Evolutionary conservation across 805 yeast species (phyloP), one percentile per base, ranked within the genome.

Genomic region (Kurtzmaniella cleridarum): DNA sequence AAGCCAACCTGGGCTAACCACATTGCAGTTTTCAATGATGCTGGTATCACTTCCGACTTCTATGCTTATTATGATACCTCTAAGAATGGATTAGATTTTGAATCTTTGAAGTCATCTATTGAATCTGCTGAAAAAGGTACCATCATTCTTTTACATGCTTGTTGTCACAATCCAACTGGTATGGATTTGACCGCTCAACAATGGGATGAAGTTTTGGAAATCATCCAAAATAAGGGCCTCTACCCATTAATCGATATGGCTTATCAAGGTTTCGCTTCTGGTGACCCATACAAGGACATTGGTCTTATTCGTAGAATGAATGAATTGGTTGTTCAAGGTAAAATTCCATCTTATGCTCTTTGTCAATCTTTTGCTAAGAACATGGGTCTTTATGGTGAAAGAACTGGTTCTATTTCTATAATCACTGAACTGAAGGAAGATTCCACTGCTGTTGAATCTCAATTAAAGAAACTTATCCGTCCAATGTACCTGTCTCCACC

Each of bases 111-210:
- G 37, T 58, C 59, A 27, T 85, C 86, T 38, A 62, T 89, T 35
- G 51, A 66, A 17, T 54, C 60, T 27, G 80, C 81, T 30, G 75
- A 75, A 24, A 66, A 66, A 27, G 86, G 84, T 20, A 69, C 82
- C 16, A 75, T 78, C 38, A 81, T 89, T 16, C 71, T 90, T 41
- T 74, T 90, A 44, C 98, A 90, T 62, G 96, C 96, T 7, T 89
- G 96, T 59, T 93, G 96, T 54, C 97, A 90, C 69, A 91, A 90
- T 71, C 98, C 98, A 40, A 91, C 97, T 14, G 98, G 97, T 47
- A 79, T 90, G 60, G 97, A 90, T 59, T 93, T 95, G 44, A 78
- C 87, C 13, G 62, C 66, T 20, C 85, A 78, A 46, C 87, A 90
- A 58, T 89, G 96, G 96, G 71, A 75, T 44, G 64, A 74, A 59